These are phyloP conservation scores for Cenococcum geophilum DNA, from an alignment of 495 filamentous ascomycete species.

Conservation along the genomic window DNA sequence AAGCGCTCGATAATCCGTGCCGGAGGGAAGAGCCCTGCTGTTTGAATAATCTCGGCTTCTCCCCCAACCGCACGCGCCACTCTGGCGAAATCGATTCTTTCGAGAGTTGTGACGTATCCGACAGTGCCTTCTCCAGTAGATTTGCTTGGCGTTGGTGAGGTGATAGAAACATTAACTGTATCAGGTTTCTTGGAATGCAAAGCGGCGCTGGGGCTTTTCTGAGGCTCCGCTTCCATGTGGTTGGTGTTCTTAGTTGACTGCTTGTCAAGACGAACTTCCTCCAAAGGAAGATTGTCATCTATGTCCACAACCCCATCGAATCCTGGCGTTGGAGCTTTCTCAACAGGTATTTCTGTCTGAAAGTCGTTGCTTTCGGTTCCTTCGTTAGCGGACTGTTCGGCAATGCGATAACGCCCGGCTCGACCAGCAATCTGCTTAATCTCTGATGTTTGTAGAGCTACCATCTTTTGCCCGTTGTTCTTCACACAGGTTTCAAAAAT, in stretches of 20 bases:
- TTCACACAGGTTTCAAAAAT: slow-evolving; percentile 78
- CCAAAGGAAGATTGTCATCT: no score
- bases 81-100: slow-evolving; percentile 57
- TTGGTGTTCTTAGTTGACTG: neutral
- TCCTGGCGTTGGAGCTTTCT: no score
- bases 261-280: no score
- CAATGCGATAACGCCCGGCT: slow-evolving; percentile 81
- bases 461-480: slow-evolving; percentile 47
- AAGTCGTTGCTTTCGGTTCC: slow-evolving; percentile 5
- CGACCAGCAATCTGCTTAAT: slow-evolving; percentile 94
- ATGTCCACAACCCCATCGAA: no score
- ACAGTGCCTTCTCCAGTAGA: slow-evolving; percentile 34
- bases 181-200: no score
- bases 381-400: slow-evolving; percentile 45
- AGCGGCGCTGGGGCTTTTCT: no score
- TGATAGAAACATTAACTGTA: no score
- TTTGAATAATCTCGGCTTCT: slow-evolving; percentile 58
- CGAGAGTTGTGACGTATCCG: slow-evolving; percentile 77
- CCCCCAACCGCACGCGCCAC: slow-evolving; percentile 56
- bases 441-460: slow-evolving; percentile 60
- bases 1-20: slow-evolving; percentile 61
- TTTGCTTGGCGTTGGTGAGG: no score
- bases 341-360: no score
- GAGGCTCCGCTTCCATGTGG: no score
- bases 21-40: slow-evolving; percentile 72